Evolutionary conservation across 768 basidiomycete genomes (phyloP).

Genomic region (Tricholoma saponaceum): DNA sequence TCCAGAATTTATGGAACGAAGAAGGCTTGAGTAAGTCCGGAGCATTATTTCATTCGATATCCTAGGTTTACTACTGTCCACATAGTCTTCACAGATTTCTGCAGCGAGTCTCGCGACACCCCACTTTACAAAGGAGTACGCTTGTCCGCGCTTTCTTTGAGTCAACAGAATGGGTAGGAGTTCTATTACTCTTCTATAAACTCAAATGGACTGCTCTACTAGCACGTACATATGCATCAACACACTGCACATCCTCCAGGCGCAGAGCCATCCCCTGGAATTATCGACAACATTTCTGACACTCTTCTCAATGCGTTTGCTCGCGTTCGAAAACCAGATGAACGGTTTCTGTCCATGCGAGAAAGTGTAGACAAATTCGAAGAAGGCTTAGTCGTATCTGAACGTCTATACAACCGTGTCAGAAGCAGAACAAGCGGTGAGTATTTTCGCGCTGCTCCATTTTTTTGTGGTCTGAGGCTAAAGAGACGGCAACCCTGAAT

Average conservation of each 20-base stretch:
- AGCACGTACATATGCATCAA: constrained; percentile 98
- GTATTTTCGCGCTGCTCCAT: constrained; percentile 28
- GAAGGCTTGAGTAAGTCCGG: constrained; percentile 73
- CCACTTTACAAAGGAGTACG: constrained; percentile 87
- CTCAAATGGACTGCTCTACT: constrained; percentile 5
- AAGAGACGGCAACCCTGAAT: constrained; percentile 81
- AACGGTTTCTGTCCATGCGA: constrained; percentile 89
- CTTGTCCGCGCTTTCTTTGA: constrained; percentile 94
- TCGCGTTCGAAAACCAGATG: constrained; percentile 94
- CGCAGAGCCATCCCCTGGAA: constrained; percentile 70
- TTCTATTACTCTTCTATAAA: background rate
- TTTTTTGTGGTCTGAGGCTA: constrained; percentile 65
- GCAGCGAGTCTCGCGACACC: constrained; percentile 87
- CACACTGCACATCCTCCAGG: constrained; percentile 90
- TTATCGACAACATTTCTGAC: constrained; percentile 95
- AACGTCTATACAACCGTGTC: constrained; percentile 75
- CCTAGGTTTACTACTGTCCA: background rate
- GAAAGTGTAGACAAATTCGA: constrained; percentile 95
- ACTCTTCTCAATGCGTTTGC: constrained; percentile 95
- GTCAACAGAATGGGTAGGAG: constrained; percentile 94
- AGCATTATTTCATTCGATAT: background rate
- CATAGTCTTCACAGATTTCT: constrained; percentile 87
- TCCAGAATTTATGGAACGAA: constrained; percentile 93
- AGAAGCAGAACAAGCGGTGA: constrained; percentile 85
- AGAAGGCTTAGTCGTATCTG: constrained; percentile 80